Evolutionary conservation across 495 filamentous ascomycete genomes (phyloP), one percentile per base, ranked within the genome.

Genomic region (Oidiodendron maius): DNA sequence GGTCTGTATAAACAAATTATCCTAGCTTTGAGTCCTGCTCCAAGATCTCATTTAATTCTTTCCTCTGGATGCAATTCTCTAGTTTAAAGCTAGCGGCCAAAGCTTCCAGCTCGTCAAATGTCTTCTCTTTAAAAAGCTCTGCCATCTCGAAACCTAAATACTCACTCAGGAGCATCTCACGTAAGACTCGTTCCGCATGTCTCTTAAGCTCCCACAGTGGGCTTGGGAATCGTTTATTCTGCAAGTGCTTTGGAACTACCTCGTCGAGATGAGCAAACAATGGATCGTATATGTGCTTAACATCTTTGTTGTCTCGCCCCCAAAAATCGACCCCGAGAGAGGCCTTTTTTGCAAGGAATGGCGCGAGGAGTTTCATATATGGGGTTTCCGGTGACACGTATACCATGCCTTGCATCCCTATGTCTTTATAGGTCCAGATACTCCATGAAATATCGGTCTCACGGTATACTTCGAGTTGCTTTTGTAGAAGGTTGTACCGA

Each of bases 341-440:
- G 30, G 60, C 64, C 58, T 82, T 83, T 61, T 81, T 81, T 26
- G 67, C 66, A 0, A 82, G 57, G 61, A 82, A 80, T 0, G 72
- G 66, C 25, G 63, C 40, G 38, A 81, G 64, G 0, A 70, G 65
- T 32, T 63, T 63, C 55, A 77, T 78, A 59, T 74, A 83, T 22
- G 64, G 59, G 38, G 67, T 70, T 26, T 69, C 41, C 0, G 76
- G 72, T 40, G 60, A 61, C 6, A 71, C 63, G 47, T 79, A 67
- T 11, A 81, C 66, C 78, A 84, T 82, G 15, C 80, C 80, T 59
- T 83, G 79, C 37, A 75, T 69, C 3, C 78, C 79, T 49, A 84
- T 77, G 49, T 85, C 79, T 43, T 83, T 83, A 62, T 83, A 84
- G 0, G 78, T 59, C 80, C 79, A 84, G 56, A 84, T 83, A 35